Conservation (phyloP, 2,329 filamentous ascomycete genomes). For the Bipolaris victoriae region DNA sequence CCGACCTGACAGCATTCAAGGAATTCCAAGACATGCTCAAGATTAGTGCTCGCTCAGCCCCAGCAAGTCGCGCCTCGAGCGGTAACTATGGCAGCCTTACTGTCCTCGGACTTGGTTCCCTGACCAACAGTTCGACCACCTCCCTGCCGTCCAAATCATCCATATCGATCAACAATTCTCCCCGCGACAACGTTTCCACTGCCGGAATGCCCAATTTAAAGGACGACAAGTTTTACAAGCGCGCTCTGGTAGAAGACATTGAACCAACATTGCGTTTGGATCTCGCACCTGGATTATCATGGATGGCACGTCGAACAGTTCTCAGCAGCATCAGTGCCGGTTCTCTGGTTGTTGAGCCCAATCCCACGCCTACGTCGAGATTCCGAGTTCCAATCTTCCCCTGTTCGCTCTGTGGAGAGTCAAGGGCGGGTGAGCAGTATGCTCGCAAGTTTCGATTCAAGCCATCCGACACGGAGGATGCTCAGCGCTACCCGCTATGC, state of each 20-base stretch:
- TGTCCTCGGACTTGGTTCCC: slow-evolving; percentile 61
- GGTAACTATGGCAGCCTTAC: slow-evolving; percentile 71
- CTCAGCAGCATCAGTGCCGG: slow-evolving; percentile 83
- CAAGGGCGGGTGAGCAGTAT: slow-evolving; percentile 71
- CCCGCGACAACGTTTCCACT: slow-evolving; percentile 38
- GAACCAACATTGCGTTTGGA: slow-evolving; percentile 93
- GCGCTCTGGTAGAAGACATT: slow-evolving; percentile 85
- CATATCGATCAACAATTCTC: slow-evolving; percentile 41
- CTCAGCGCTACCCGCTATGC: slow-evolving; percentile 89
- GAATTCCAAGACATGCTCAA: slow-evolving; percentile 83
- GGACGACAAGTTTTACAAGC: slow-evolving; percentile 93
- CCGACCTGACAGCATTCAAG: slow-evolving; percentile 78
- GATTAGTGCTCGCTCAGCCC: slow-evolving; percentile 63
- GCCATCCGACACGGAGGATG: slow-evolving; percentile 82
- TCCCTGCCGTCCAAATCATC: slow-evolving; percentile 59
- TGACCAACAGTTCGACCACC: slow-evolving; percentile 59
- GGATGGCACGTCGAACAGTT: slow-evolving; percentile 87
- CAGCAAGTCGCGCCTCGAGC: slow-evolving; percentile 71
- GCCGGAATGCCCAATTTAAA: slow-evolving; percentile 68
- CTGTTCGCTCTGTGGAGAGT: slow-evolving; percentile 89
- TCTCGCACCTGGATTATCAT: slow-evolving; percentile 86
- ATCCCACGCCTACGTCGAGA: slow-evolving; percentile 56
- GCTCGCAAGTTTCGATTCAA: slow-evolving; percentile 86
- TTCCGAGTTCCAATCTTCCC: slow-evolving; percentile 65
- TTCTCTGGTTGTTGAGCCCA: slow-evolving; percentile 84